Percentiles rank a stretch among this genome's conserved stretches.
Evolutionary conservation across 2,329 filamentous ascomycete species (phyloP).

Genomic region (Aspergillus awamori): DNA sequence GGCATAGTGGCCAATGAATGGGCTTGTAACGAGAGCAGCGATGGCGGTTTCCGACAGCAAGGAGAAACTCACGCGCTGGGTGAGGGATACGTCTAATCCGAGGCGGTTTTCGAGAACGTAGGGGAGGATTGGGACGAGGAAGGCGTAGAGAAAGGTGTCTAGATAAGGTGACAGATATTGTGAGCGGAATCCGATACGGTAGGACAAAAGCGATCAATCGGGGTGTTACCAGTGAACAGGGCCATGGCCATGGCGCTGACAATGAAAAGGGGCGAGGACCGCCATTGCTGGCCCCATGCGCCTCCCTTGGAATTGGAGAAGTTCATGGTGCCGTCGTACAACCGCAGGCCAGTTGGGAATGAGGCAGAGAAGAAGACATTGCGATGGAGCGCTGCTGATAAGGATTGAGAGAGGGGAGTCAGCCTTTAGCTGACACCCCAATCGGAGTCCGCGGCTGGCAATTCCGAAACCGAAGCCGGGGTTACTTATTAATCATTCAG

Average conservation of each 20-base stretch:
- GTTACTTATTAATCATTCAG: neutral
- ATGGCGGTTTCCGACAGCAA: constrained; percentile 31
- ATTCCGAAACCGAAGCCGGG: neutral
- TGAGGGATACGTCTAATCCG: constrained; percentile 24
- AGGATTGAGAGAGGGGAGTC: neutral
- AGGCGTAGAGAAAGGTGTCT: constrained; percentile 35
- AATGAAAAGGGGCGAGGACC: constrained; percentile 27
- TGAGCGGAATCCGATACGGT: neutral
- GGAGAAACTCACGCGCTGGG: constrained; percentile 29
- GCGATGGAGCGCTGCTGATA: neutral
- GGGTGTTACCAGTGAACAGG: constrained; percentile 24
- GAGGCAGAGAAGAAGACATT: constrained; percentile 4
- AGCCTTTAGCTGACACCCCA: neutral
- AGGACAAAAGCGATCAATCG: neutral
- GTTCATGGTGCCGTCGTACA: constrained; percentile 10
- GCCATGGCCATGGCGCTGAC: constrained; percentile 29
- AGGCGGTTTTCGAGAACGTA: constrained; percentile 33
- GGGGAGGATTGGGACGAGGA: constrained; percentile 36
- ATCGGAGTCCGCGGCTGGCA: neutral
- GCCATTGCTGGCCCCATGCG: constrained; percentile 26
- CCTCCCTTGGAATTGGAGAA: constrained; percentile 9
- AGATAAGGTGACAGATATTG: neutral
- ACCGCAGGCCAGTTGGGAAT: neutral
- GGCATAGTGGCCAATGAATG: constrained; percentile 28
- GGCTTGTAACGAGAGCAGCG: constrained; percentile 25